Conservation (phyloP, 1,284 basidiomycete species). For the Moniliophthora roreri region DNA sequence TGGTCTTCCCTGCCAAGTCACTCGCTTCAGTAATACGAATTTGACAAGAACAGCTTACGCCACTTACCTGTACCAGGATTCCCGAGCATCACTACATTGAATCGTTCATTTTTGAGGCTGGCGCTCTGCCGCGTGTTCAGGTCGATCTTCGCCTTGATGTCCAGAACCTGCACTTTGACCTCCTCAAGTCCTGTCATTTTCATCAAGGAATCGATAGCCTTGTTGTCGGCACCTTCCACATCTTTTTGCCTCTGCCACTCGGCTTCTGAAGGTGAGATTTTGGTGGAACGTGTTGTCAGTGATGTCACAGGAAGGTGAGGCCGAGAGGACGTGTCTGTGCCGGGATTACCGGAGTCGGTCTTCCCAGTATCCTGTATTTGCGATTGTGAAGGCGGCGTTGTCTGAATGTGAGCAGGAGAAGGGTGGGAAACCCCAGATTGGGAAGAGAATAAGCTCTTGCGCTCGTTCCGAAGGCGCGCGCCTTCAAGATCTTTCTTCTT, state of each 20-base stretch:
- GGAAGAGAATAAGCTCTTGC: no score
- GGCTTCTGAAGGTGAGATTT: slow-evolving; percentile 33
- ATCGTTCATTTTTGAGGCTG: slow-evolving; percentile 48
- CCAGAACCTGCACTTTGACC: slow-evolving; percentile 51
- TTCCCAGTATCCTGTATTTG: neutral
- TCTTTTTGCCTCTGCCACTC: slow-evolving; percentile 53
- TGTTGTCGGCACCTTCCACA: slow-evolving; percentile 43
- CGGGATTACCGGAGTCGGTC: neutral
- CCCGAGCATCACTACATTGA: slow-evolving; percentile 56
- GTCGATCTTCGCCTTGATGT: slow-evolving; percentile 53
- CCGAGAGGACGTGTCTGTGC: neutral
- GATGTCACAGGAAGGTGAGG: slow-evolving; percentile 1
- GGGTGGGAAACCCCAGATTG: neutral
- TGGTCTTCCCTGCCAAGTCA: slow-evolving; percentile 57
- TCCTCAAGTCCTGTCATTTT: slow-evolving; percentile 56
- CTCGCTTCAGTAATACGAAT: neutral
- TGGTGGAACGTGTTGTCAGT: slow-evolving; percentile 8
- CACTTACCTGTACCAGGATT: slow-evolving; percentile 63
- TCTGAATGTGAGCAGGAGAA: neutral
- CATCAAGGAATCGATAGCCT: slow-evolving; percentile 55
- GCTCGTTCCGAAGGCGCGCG: slow-evolving; percentile 13
- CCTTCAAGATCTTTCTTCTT: slow-evolving; percentile 33
- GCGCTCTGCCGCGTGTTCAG: slow-evolving; percentile 42
- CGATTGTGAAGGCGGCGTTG: no score
- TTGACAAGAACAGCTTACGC: neutral